Base-by-base conservation (phyloP, 345 rosid species). In the Rhodomyrtus tomentosa region DNA sequence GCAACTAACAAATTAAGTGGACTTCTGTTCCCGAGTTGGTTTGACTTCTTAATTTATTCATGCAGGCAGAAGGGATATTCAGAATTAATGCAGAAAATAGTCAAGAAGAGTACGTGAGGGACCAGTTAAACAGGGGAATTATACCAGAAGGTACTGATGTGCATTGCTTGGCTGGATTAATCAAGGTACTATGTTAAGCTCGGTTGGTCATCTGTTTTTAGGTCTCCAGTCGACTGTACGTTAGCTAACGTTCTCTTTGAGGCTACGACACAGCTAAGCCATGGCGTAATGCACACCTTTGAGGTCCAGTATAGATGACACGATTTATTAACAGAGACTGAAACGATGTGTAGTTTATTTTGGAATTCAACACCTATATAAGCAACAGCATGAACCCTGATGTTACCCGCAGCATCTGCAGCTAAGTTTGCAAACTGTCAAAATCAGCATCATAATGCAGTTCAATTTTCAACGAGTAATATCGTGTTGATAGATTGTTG, bases 31-130 rank as follows among this genome's bases (percentile, higher is more conserved):
- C 76, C 32, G 42, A 81, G 56, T 81, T 81, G 56, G 14, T 49
- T 49, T 36, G 48, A 45, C 21, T 40, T 50, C 55, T 20, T 49
- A 42, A 50, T 22, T 55, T 68, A n/a, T n/a, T n/a, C 50, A n/a
- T 27, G 45, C 89, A 90, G 92, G 90, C 91, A 36, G 92, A 90
- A 80, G 92, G 92, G 58, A 88, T 90, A 81, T 90, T 90, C 87
- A 84, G 92, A 87, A 89, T 90, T 42, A 90, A 86, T 80, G 92
- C 90, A 13, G 91, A 85, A 53, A 90, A 89, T 83, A 87, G 90
- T 85, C 92, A 90, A 84, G 92, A 89, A 54, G 92, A 89, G 86
- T 87, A 83, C 79, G 91, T 86, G 42, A 89, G 92, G 86, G 91
- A 89, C 45, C 90, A 89, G 58, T 83, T 90, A 83, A 90, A 89